A percentile compares a stretch with the other conserved stretches of the same genome.
These are phyloP conservation scores for Aspergillus brunneoviolaceus DNA, from an alignment of 2,329 filamentous ascomycete species.

Conservation along the genomic window DNA sequence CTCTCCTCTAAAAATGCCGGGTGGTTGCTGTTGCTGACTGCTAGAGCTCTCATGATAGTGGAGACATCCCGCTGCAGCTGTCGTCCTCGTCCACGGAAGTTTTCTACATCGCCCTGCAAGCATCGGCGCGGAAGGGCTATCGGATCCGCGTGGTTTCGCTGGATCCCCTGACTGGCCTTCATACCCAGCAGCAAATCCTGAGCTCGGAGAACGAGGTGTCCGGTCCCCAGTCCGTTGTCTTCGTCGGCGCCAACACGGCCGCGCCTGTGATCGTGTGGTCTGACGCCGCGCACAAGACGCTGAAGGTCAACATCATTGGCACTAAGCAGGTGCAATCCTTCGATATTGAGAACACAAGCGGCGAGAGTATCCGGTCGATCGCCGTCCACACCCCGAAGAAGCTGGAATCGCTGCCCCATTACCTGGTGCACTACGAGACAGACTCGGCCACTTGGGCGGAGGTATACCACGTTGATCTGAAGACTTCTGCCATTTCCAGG, in stretches of 20 bases:
- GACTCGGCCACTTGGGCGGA: conserved; percentile 73
- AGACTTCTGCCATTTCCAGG: conserved; percentile 67
- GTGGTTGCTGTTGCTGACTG: neutral
- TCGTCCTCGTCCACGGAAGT: conserved; percentile 67
- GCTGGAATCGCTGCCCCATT: conserved; percentile 72
- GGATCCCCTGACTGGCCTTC: conserved; percentile 70
- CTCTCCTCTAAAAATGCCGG: neutral
- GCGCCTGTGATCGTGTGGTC: conserved; percentile 46
- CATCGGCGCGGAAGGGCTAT: conserved; percentile 64
- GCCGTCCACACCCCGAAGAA: conserved; percentile 72
- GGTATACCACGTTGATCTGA: conserved; percentile 78
- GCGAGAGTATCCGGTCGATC: conserved; percentile 54
- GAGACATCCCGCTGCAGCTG: conserved; percentile 72
- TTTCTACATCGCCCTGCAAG: conserved; percentile 74
- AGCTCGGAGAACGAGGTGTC: conserved; percentile 71
- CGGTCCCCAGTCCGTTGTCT: conserved; percentile 40
- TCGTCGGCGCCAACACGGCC: conserved; percentile 41
- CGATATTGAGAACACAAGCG: conserved; percentile 41
- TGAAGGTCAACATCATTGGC: conserved; percentile 49
- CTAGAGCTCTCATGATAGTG: conserved; percentile 41
- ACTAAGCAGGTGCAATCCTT: conserved; percentile 42
- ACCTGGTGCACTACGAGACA: conserved; percentile 79
- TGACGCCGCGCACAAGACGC: conserved; percentile 43
- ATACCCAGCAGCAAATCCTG: conserved; percentile 68
- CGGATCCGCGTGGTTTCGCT: conserved; percentile 74